phyloP scores from a whole-genome alignment of 1,284 basidiomycete genomes.

The Laetiporus sulphureus region DNA sequence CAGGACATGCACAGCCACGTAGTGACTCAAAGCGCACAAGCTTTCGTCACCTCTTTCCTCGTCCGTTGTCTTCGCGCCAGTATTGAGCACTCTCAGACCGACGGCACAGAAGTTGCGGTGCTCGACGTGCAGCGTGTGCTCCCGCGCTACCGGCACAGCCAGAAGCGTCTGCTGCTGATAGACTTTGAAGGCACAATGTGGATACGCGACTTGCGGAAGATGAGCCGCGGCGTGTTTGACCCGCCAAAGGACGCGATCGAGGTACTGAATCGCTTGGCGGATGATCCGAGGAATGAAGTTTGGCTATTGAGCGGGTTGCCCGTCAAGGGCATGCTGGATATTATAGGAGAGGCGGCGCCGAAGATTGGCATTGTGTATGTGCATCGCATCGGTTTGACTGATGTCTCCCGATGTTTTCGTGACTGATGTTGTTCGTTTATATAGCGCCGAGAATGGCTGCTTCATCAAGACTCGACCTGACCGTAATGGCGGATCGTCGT shows the following conservation, averaged over 20 bases:
- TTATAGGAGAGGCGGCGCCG: slow-evolving; percentile 53
- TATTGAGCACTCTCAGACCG: slow-evolving; percentile 50
- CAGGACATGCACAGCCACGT: slow-evolving; percentile 81
- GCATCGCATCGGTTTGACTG: not conserved
- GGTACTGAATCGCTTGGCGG: slow-evolving; percentile 53
- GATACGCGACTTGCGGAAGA: slow-evolving; percentile 44
- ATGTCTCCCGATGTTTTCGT: not conserved
- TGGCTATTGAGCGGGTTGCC: slow-evolving; percentile 79
- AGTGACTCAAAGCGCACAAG: slow-evolving; percentile 81
- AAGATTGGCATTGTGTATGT: slow-evolving; percentile 71
- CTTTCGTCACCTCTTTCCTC: slow-evolving; percentile 79
- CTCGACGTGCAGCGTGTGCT: slow-evolving; percentile 49
- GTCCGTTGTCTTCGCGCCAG: slow-evolving; percentile 64
- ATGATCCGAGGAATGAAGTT: slow-evolving; percentile 68
- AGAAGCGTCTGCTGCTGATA: slow-evolving; percentile 62
- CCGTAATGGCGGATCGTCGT: slow-evolving; percentile 34
- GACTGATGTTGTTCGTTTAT: slow-evolving; percentile 1
- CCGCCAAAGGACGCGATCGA: slow-evolving; percentile 50
- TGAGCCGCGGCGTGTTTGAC: slow-evolving; percentile 33
- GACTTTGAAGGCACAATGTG: slow-evolving; percentile 81
- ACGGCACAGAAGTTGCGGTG: slow-evolving; percentile 33
- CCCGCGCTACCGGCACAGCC: slow-evolving; percentile 55
- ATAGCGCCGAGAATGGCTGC: slow-evolving; percentile 82
- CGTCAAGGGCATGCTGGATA: slow-evolving; percentile 55
- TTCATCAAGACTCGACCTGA: slow-evolving; percentile 58